These are phyloP conservation scores for Exophiala dermatitidis DNA, from an alignment of 2,329 filamentous ascomycete species.

Conservation along the genomic window DNA sequence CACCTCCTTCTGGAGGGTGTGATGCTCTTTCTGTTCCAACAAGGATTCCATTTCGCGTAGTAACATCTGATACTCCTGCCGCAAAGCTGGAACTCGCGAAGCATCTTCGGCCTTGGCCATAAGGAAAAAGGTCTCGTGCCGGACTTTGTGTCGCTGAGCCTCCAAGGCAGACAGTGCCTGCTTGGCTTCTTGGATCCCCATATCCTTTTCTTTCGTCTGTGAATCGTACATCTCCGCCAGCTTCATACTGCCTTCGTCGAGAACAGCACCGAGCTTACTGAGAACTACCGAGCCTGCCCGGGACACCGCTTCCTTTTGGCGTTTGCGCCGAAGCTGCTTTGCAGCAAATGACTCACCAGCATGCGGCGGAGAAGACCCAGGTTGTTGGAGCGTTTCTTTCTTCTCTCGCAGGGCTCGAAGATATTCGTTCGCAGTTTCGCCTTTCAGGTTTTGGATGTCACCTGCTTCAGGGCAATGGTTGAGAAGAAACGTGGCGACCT, in stretches of 20 bases:
- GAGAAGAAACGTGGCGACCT: slow-evolving; percentile 59
- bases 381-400: slow-evolving; percentile 26
- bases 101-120: slow-evolving; percentile 34
- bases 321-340: slow-evolving; percentile 20
- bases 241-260: slow-evolving; percentile 65
- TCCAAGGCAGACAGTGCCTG: slow-evolving; percentile 45
- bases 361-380: slow-evolving; percentile 62
- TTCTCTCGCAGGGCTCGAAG: slow-evolving; percentile 56
- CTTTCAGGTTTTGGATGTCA: slow-evolving; percentile 72
- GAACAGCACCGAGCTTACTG: slow-evolving; percentile 59
- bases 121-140: slow-evolving; percentile 34
- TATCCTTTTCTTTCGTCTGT: slow-evolving; percentile 31
- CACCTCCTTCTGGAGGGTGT: slow-evolving; percentile 30
- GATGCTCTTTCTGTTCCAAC: slow-evolving; percentile 39
- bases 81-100: slow-evolving; percentile 33
- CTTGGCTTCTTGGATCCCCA: slow-evolving; percentile 60
- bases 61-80: slow-evolving; percentile 36
- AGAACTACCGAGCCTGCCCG: slow-evolving; percentile 64
- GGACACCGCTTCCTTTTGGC: slow-evolving; percentile 40
- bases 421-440: slow-evolving; percentile 75
- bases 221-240: slow-evolving; percentile 46
- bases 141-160: slow-evolving; percentile 39
- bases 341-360: slow-evolving; percentile 28
- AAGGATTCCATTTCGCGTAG: slow-evolving; percentile 36
- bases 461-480: slow-evolving; percentile 69